Evolutionary conservation across 805 yeast genomes (phyloP).

Genomic region (Wickerhamiella spandovensis): DNA sequence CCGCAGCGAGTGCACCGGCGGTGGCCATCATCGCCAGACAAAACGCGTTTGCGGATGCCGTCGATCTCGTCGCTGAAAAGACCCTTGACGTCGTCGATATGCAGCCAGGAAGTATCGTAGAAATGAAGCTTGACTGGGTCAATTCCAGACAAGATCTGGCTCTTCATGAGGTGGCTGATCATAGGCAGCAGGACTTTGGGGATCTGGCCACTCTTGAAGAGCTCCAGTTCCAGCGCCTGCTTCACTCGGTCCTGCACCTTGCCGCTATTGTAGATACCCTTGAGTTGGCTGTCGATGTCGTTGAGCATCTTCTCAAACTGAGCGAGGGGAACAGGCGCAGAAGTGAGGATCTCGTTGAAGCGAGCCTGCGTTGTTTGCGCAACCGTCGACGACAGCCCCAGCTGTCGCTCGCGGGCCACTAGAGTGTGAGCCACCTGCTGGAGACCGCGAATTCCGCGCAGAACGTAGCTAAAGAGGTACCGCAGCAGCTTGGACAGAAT

Average conservation of each 20-base stretch:
- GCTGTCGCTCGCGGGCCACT: constrained; percentile 12
- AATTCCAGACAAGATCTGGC: constrained; percentile 32
- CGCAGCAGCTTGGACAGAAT: constrained; percentile 26
- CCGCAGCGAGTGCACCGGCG: constrained; percentile 45
- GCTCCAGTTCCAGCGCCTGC: constrained; percentile 14
- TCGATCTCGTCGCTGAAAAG: constrained; percentile 18
- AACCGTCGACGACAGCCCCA: constrained; percentile 15
- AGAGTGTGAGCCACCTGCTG: constrained; percentile 19
- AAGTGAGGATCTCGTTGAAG: constrained; percentile 18
- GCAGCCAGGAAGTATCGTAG: constrained; percentile 56
- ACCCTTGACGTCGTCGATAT: constrained; percentile 21
- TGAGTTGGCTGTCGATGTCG: constrained; percentile 13
- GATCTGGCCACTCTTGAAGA: constrained; percentile 37
- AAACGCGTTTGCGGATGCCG: constrained; percentile 25
- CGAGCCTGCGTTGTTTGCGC: constrained; percentile 19
- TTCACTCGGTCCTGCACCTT: constrained; percentile 7
- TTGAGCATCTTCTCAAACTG: constrained; percentile 14
- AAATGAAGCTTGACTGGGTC: constrained; percentile 45
- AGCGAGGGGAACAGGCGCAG: constrained; percentile 15
- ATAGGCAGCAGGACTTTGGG: constrained; percentile 31
- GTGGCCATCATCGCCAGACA: constrained; percentile 27
- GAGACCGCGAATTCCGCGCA: constrained; percentile 28
- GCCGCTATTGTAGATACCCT: constrained; percentile 11
- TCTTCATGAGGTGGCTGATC: constrained; percentile 30
- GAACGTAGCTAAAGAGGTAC: constrained; percentile 23